Base-by-base conservation (phyloP, 257 asterid species). In the Capsicum rhomboideum region DNA sequence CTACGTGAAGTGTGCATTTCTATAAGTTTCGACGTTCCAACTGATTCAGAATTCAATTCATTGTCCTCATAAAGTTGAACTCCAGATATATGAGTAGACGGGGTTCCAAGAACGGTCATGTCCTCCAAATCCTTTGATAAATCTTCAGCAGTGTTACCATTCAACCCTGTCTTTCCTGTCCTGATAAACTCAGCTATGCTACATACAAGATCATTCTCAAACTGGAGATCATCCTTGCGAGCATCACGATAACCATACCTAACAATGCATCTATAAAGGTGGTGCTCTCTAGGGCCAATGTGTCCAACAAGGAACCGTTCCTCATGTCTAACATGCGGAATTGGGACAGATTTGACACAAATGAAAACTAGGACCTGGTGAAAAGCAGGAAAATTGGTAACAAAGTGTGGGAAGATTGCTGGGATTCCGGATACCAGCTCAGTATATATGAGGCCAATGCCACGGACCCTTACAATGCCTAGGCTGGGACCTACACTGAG, bases 381-480 rank as follows among this genome's bases (percentile, higher is more conserved):
- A 86, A 95, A 95, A 23, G 98, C 99, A 0, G 99, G 99, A 50
- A 95, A 94, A 79, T 95, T 95, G 67, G 99, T 93, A 88, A 95
- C 98, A 1, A 95, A 93, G 80, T 95, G 98, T 69, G 98, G 93
- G 90, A 95, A 95, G 87, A 94, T 94, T 8, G 98, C 98, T 0
- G 99, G 54, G 52, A 69, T 69, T 37, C 78, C 50, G 1, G 78
- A 69, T 69, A 69, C 78, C 8, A 37, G 52, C 28, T 69, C 52
- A 69, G 78, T 69, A 53, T 69, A 37, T 37, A 67, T 67, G 75
- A 67, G 78, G 78, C 78, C 78, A 69, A 69, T 69, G 52, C 78
- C 78, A 34, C 78, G 52, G 10, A 69, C 78, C 78, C 78, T 37
- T 37, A 69, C 78, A 20, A 69, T 69, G 46, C 77, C 78, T 69